phyloP scores from a whole-genome alignment of 2,329 filamentous ascomycete species.

The Amylocarpus encephaloides region DNA sequence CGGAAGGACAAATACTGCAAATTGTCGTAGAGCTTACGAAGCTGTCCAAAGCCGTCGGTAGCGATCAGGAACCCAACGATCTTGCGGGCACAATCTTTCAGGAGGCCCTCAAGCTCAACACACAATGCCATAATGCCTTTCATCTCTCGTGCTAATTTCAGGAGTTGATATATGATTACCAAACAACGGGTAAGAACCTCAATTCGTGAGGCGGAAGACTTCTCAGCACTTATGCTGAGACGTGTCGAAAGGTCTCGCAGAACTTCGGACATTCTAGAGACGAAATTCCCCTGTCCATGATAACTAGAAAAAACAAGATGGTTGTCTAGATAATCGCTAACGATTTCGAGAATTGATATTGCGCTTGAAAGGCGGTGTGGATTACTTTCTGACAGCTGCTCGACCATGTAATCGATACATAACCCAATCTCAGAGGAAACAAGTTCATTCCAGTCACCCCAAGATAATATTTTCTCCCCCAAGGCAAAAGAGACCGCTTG shows the following conservation, averaged over 20 bases:
- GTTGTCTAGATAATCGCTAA: slow-evolving; percentile 28
- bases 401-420: slow-evolving; percentile 51
- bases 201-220: slow-evolving; percentile 4
- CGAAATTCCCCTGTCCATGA: slow-evolving; percentile 17
- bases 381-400: slow-evolving; percentile 31
- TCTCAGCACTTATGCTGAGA: slow-evolving; percentile 1
- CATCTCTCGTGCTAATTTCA: slow-evolving; percentile 36
- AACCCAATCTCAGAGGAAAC: slow-evolving; percentile 57
- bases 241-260: slow-evolving; percentile 24
- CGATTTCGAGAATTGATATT: slow-evolving; percentile 15
- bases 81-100: slow-evolving; percentile 38
- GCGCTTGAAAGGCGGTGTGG: slow-evolving; percentile 6
- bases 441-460: slow-evolving; percentile 51
- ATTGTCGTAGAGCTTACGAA: slow-evolving; percentile 43
- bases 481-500: slow-evolving; percentile 39
- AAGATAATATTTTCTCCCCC: slow-evolving; percentile 43
- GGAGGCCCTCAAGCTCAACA: slow-evolving; percentile 42
- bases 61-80: slow-evolving; percentile 37
- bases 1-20: slow-evolving; percentile 40
- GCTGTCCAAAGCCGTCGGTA: slow-evolving; percentile 35
- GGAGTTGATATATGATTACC: slow-evolving; percentile 35
- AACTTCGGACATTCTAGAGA: slow-evolving; percentile 27
- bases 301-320: slow-evolving; percentile 16
- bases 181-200: slow-evolving; percentile 20
- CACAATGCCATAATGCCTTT: slow-evolving; percentile 6